Evolutionary conservation across 208 protist genomes (phyloP).

Genomic region (Trypanosoma caninum): DNA sequence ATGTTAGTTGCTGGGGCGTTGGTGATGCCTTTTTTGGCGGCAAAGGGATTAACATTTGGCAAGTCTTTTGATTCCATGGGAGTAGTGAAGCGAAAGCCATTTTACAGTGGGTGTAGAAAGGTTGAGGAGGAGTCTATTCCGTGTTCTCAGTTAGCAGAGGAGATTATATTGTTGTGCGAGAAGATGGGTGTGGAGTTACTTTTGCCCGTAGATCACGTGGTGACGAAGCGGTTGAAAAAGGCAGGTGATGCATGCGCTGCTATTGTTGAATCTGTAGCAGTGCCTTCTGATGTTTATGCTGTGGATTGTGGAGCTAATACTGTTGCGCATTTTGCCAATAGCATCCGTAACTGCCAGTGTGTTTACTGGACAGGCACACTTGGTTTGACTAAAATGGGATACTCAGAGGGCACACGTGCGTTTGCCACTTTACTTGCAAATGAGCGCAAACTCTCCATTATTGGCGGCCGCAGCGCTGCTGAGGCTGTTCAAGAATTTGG

Average conservation of each 20-base stretch:
- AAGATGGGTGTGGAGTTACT: conserved; percentile 93
- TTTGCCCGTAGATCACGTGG: conserved; percentile 96
- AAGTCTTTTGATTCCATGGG: conserved; percentile 20
- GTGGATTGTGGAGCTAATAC: conserved; percentile 92
- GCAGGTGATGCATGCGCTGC: conserved; percentile 20
- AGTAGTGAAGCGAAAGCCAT: conserved; percentile 7
- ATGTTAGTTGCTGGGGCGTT: conserved; percentile 62
- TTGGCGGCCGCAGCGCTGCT: conserved; percentile 53
- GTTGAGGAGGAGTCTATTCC: conserved; percentile 28
- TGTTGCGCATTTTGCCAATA: conserved; percentile 69
- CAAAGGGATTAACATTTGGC: conserved; percentile 36
- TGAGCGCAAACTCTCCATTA: conserved; percentile 48
- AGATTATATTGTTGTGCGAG: conserved; percentile 91
- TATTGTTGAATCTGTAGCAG: conserved; percentile 42
- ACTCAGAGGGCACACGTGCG: conserved; percentile 55
- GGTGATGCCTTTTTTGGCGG: conserved; percentile 64
- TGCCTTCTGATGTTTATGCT: conserved; percentile 69
- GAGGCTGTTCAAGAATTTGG: conserved; percentile 34
- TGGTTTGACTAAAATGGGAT: conserved; percentile 93
- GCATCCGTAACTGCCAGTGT: conserved; percentile 78
- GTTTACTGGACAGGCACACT: conserved; percentile 95
- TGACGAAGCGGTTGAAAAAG: conserved; percentile 46
- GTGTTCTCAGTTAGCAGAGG: conserved; percentile 57
- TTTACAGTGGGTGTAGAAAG: not conserved
- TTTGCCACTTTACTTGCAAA: conserved; percentile 58